Evolutionary conservation across 805 yeast species (phyloP).

Genomic region (Cyberlindnera sargentensis): DNA sequence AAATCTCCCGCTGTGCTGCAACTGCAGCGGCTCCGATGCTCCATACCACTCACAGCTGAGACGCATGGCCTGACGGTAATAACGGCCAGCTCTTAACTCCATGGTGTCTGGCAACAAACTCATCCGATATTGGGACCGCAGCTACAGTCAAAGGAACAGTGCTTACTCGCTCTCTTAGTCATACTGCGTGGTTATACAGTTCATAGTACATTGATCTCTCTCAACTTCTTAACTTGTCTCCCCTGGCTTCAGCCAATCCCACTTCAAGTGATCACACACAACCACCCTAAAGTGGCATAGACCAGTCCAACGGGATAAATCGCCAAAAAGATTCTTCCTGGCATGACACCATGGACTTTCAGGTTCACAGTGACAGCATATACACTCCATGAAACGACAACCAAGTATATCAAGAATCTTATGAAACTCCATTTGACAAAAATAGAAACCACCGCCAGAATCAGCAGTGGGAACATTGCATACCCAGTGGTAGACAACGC

Average conservation of each 20-base stretch:
- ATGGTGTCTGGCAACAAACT: too few relatives aligned
- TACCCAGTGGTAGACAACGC: constrained; percentile 68
- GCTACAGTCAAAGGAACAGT: too few relatives aligned
- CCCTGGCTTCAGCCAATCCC: background rate
- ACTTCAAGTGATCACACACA: constrained; percentile 48
- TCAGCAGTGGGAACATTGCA: constrained; percentile 57
- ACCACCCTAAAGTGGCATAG: constrained; percentile 58
- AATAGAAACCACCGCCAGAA: constrained; percentile 44
- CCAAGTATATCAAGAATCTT: constrained; percentile 38
- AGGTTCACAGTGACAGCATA: constrained; percentile 57
- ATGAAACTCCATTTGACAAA: constrained; percentile 41
- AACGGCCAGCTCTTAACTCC: too few relatives aligned
- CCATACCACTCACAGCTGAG: too few relatives aligned
- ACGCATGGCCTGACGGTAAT: too few relatives aligned
- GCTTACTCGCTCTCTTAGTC: too few relatives aligned
- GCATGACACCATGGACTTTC: constrained; percentile 54
- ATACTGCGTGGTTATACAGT: too few relatives aligned
- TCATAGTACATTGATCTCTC: too few relatives aligned
- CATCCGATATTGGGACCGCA: too few relatives aligned
- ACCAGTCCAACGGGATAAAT: constrained; percentile 60
- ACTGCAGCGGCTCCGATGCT: too few relatives aligned
- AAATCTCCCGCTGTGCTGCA: too few relatives aligned
- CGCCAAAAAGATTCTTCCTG: constrained; percentile 55
- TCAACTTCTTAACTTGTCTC: background rate
- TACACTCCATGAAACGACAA: constrained; percentile 54